Evolutionary conservation across 176 grass and related monocot genomes (phyloP).

Genomic region (Panicum miliaceum): DNA sequence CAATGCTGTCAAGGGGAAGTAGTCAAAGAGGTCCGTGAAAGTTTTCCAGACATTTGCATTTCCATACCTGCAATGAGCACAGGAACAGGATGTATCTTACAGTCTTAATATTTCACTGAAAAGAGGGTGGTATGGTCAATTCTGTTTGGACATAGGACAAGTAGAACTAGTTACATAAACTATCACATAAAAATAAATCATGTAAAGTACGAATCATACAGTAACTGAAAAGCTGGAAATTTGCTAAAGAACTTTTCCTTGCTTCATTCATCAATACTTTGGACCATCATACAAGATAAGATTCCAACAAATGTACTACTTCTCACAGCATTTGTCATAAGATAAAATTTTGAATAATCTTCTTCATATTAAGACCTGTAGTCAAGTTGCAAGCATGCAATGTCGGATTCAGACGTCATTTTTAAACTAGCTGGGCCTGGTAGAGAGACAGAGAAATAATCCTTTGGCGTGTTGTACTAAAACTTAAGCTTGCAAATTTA

Average conservation of each 20-base stretch:
- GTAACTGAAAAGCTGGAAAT: neutral
- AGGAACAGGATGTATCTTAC: neutral
- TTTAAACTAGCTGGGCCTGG: neutral
- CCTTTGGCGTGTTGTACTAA: neutral
- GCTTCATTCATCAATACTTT: neutral
- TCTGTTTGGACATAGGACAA: neutral
- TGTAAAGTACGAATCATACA: neutral
- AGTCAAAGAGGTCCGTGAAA: constrained; percentile 97
- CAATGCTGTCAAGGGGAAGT: constrained; percentile 94
- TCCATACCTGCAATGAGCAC: constrained; percentile 72
- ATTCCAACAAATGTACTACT: neutral
- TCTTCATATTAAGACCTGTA: neutral
- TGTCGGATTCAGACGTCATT: neutral
- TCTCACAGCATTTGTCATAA: neutral
- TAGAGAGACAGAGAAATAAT: neutral
- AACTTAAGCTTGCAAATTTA: neutral
- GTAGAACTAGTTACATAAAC: neutral
- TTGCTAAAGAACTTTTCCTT: neutral
- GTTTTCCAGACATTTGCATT: constrained; percentile 99
- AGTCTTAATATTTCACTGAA: neutral
- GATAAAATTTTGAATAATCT: neutral
- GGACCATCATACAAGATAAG: neutral
- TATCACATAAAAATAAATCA: neutral
- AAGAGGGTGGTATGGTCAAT: neutral
- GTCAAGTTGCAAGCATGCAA: neutral